phyloP scores from a whole-genome alignment of 768 basidiomycete genomes.

The Kwoniella heveanensis region DNA sequence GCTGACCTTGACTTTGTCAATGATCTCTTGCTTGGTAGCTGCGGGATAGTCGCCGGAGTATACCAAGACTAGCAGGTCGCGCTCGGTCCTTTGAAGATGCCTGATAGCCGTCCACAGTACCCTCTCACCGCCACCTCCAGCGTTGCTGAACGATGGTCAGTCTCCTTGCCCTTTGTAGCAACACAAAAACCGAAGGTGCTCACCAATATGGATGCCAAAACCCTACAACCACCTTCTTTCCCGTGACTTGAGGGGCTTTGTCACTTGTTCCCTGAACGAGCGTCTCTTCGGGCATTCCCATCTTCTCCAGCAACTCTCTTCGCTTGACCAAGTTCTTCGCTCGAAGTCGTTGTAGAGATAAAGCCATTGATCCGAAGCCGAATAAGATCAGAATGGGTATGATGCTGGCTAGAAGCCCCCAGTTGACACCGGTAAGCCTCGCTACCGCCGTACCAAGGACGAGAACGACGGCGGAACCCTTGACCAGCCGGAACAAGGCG shows the following conservation, averaged over 20 bases:
- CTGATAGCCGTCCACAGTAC: constrained; percentile 91
- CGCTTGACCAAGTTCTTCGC: constrained; percentile 35
- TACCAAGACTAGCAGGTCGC: constrained; percentile 67
- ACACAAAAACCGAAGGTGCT: constrained; percentile 37
- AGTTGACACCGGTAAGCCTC: constrained; percentile 36
- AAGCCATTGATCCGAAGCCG: constrained; percentile 22
- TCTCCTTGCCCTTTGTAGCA: neutral
- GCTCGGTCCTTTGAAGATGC: constrained; percentile 63
- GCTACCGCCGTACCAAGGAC: constrained; percentile 7
- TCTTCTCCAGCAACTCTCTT: constrained; percentile 29
- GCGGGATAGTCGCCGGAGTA: constrained; percentile 82
- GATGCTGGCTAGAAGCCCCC: constrained; percentile 41
- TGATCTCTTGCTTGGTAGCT: constrained; percentile 74
- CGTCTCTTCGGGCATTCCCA: constrained; percentile 35
- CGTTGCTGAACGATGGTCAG: constrained; percentile 65
- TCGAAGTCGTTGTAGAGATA: constrained; percentile 29
- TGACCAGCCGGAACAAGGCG: constrained; percentile 2
- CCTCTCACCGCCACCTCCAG: constrained; percentile 93
- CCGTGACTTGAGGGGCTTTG: constrained; percentile 27
- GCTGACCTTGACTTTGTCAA: constrained; percentile 76
- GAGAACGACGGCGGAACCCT: constrained; percentile 22
- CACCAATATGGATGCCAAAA: constrained; percentile 98
- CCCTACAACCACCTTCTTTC: constrained; percentile 62
- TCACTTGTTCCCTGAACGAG: constrained; percentile 36
- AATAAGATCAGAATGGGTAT: constrained; percentile 41